A percentile compares a stretch with the other conserved stretches of the same genome.
Conservation (phyloP, 352 stramenopile genomes). For the Globisporangium uncinulatum region DNA sequence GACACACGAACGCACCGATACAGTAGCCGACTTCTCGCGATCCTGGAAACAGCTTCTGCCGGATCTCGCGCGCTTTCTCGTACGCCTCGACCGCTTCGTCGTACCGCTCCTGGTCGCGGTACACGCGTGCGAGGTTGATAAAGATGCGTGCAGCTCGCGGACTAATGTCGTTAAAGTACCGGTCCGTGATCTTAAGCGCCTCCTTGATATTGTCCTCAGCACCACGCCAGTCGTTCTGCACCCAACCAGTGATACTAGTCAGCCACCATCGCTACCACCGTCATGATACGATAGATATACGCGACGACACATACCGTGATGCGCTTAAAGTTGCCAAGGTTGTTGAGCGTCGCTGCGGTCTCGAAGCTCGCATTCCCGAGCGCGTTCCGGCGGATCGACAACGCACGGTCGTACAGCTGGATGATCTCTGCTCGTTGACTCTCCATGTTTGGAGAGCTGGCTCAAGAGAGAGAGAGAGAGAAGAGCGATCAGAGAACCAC, state of each 20-base stretch:
- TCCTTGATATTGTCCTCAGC: conserved; percentile 74
- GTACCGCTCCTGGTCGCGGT: conserved; percentile 73
- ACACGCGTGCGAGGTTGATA: conserved; percentile 73
- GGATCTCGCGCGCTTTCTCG: conserved; percentile 64
- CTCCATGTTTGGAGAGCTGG: conserved; percentile 10
- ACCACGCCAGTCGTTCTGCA: conserved; percentile 52
- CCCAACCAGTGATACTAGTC: not conserved
- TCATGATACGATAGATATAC: not conserved
- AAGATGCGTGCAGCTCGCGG: conserved; percentile 61
- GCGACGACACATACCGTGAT: conserved; percentile 31
- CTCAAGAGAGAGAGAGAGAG: not conserved
- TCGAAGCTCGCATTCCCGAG: conserved; percentile 77
- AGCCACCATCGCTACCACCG: not conserved
- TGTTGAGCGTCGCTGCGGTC: conserved; percentile 74
- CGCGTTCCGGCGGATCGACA: conserved; percentile 61
- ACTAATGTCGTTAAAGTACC: conserved; percentile 77
- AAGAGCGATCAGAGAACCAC: conserved; percentile 3
- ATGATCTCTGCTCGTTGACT: conserved; percentile 50
- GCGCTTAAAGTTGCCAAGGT: conserved; percentile 81
- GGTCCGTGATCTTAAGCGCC: conserved; percentile 66
- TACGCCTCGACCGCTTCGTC: conserved; percentile 64
- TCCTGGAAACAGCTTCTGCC: conserved; percentile 64
- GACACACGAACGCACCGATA: conserved; percentile 33
- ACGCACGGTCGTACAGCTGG: conserved; percentile 52
- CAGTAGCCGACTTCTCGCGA: conserved; percentile 75